Evolutionary conservation across 176 grass and related monocot genomes (phyloP).

Genomic region (Ananas comosus): DNA sequence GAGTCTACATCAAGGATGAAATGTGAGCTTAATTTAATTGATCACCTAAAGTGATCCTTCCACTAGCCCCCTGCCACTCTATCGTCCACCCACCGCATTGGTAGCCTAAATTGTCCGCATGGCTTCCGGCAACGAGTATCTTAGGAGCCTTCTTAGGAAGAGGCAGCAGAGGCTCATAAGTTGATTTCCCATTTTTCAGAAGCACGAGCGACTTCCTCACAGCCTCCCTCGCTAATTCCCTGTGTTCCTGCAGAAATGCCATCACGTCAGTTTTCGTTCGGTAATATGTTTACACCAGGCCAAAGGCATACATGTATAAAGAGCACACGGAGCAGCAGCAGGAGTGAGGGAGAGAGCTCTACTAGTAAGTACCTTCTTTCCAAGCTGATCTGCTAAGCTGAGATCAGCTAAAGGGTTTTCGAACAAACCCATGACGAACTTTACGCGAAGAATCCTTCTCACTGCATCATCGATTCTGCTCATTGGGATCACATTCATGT

Average conservation of each 20-base stretch:
- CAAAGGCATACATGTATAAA: no score
- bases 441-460: constrained; percentile 73
- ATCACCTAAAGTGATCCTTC: constrained; percentile 40
- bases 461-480: constrained; percentile 93
- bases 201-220: constrained; percentile 91
- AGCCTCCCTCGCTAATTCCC: constrained; percentile 79
- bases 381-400: constrained; percentile 49
- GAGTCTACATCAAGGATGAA: neutral
- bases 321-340: no score
- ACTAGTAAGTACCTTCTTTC: constrained; percentile 43
- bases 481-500: constrained; percentile 54
- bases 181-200: constrained; percentile 74
- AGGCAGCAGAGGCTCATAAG: constrained; percentile 41
- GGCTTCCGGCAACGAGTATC: constrained; percentile 85
- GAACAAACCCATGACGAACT: constrained; percentile 91
- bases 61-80: constrained; percentile 66
- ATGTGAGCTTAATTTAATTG: neutral
- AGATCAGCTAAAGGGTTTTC: constrained; percentile 67
- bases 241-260: constrained; percentile 46
- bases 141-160: constrained; percentile 72
- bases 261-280: no score
- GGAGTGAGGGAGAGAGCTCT: neutral
- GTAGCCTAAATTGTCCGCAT: constrained; percentile 93
- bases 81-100: constrained; percentile 99
- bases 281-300: no score